Evolutionary conservation across 495 filamentous ascomycete genomes (phyloP).

Genomic region (Trichocladium uniseriatum): DNA sequence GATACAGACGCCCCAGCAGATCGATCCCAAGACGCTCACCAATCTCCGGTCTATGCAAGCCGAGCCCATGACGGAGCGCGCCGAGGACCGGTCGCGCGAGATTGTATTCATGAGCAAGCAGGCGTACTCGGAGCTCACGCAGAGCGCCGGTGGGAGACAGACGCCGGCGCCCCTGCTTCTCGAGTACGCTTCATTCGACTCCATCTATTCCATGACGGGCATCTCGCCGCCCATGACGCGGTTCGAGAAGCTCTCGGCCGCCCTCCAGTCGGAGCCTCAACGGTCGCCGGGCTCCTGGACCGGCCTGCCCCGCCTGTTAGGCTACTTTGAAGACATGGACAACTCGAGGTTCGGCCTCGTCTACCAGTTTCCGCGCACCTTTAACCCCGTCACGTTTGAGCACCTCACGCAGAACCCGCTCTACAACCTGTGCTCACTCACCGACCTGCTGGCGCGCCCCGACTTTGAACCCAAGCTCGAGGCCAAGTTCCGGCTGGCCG

Average conservation of each 20-base stretch:
- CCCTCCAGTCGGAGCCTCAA: constrained; percentile 47
- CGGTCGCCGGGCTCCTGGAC: constrained; percentile 53
- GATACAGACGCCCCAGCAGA: constrained; percentile 45
- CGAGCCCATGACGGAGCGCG: constrained; percentile 31
- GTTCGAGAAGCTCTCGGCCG: constrained; percentile 53
- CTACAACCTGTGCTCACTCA: constrained; percentile 41
- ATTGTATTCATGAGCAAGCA: constrained; percentile 47
- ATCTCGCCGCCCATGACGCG: constrained; percentile 53
- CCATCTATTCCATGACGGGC: constrained; percentile 52
- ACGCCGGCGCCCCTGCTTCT: constrained; percentile 50
- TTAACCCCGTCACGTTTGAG: constrained; percentile 50
- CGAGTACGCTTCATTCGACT: constrained; percentile 57
- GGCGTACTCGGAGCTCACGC: constrained; percentile 35
- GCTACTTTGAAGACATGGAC: constrained; percentile 75
- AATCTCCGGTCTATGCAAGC: constrained; percentile 35
- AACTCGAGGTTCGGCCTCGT: constrained; percentile 72
- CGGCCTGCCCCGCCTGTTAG: constrained; percentile 51
- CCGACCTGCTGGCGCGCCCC: constrained; percentile 41
- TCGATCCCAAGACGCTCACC: constrained; percentile 38
- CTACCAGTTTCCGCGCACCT: constrained; percentile 66
- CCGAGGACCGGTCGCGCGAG: constrained; percentile 28
- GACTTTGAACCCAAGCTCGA: constrained; percentile 54
- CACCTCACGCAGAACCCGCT: constrained; percentile 38
- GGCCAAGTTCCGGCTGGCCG: constrained; percentile 74
- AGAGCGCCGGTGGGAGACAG: constrained; percentile 17